phyloP scores from a whole-genome alignment of 352 stramenopile genomes.

The Pythium volutum region DNA sequence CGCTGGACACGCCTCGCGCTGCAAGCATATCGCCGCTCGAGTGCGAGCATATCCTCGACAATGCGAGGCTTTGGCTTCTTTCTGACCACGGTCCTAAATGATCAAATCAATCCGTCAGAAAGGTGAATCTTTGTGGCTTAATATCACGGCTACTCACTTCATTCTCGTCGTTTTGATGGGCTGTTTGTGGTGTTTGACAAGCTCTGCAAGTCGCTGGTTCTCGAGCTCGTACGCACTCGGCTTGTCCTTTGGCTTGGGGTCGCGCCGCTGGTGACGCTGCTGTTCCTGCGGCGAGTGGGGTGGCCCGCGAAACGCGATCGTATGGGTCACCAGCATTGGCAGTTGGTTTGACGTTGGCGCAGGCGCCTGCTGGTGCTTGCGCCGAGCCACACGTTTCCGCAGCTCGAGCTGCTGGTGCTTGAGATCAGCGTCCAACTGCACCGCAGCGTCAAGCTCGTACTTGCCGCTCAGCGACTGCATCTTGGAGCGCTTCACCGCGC shows the following conservation, averaged over 20 bases:
- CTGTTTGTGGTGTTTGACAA: slow-evolving; percentile 10
- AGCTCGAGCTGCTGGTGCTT: slow-evolving; percentile 39
- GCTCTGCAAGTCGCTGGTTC: slow-evolving; percentile 45
- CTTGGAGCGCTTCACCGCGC: slow-evolving; percentile 11
- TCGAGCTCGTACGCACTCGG: slow-evolving; percentile 55
- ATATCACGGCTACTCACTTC: slow-evolving; percentile 18
- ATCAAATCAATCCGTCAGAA: not conserved
- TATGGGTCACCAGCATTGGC: slow-evolving; percentile 1
- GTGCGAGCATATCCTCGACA: slow-evolving; percentile 66
- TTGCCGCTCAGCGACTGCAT: slow-evolving; percentile 36
- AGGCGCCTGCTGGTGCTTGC: not conserved
- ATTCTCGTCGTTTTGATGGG: slow-evolving; percentile 27
- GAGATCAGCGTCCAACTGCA: slow-evolving; percentile 53
- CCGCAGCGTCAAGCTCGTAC: slow-evolving; percentile 43
- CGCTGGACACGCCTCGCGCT: slow-evolving; percentile 46
- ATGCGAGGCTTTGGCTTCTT: slow-evolving; percentile 52
- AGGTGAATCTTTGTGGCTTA: not conserved
- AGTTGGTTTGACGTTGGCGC: not conserved
- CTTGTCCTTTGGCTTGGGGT: slow-evolving; percentile 11
- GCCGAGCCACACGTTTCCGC: slow-evolving; percentile 9
- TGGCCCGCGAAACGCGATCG: not conserved
- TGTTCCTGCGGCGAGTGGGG: slow-evolving; percentile 29
- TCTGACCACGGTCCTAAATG: slow-evolving; percentile 7
- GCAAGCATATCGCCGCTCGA: slow-evolving; percentile 55
- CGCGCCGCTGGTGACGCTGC: slow-evolving; percentile 23